These are phyloP conservation scores for Candida berthetii DNA, from an alignment of 805 yeast species.

Conservation along the genomic window DNA sequence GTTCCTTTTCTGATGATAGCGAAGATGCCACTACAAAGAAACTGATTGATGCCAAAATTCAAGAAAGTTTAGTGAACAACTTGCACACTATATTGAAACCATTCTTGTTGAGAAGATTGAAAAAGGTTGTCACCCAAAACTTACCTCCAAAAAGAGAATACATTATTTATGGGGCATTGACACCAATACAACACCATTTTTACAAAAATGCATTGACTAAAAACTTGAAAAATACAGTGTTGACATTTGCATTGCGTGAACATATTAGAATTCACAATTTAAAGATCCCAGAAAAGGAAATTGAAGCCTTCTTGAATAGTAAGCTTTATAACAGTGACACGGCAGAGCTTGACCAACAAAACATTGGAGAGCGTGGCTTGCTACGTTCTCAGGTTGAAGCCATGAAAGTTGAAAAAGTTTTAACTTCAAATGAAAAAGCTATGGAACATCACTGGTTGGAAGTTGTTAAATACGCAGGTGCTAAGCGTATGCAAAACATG, in stretches of 20 bases:
- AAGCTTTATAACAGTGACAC: conserved; percentile 23
- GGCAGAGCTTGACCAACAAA: background rate
- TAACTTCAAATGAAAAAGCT: conserved; percentile 6
- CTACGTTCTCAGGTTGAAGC: background rate
- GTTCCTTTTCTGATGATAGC: conserved; percentile 25
- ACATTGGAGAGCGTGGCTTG: conserved; percentile 4
- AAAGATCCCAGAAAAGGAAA: conserved; percentile 17
- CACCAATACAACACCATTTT: conserved; percentile 56
- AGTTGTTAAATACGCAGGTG: conserved; percentile 34
- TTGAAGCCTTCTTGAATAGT: conserved; percentile 37
- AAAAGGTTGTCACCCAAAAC: conserved; percentile 59
- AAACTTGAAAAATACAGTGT: conserved; percentile 36
- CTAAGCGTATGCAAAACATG: conserved; percentile 55
- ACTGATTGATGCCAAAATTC: conserved; percentile 50
- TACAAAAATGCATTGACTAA: conserved; percentile 46
- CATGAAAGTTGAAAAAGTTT: background rate
- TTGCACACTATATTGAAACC: conserved; percentile 88
- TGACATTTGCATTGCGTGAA: conserved; percentile 43
- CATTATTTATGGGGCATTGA: conserved; percentile 65
- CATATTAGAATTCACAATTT: conserved; percentile 37
- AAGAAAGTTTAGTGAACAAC: conserved; percentile 61
- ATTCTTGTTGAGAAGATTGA: conserved; percentile 76
- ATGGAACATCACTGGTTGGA: conserved; percentile 7
- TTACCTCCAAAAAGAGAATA: conserved; percentile 91
- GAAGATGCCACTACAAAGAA: conserved; percentile 35